These are phyloP conservation scores for Sporothrix protearum DNA, from an alignment of 2,329 filamentous ascomycete species.

Conservation along the genomic window DNA sequence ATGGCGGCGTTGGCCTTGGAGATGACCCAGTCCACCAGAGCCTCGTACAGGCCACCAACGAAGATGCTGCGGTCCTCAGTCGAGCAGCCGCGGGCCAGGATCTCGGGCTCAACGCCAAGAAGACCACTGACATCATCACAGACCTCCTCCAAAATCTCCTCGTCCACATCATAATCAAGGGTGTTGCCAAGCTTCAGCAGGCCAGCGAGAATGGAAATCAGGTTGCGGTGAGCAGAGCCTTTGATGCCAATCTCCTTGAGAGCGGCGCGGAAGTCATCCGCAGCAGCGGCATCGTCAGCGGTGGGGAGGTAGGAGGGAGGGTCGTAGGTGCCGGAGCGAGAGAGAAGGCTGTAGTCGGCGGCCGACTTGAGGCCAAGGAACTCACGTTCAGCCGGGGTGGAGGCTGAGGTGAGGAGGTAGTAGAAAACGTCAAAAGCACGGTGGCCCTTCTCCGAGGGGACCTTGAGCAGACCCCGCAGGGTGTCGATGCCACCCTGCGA, in stretches of 20 bases:
- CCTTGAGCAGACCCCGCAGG: slow-evolving; percentile 69
- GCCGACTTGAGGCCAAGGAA: slow-evolving; percentile 77
- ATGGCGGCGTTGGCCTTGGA: slow-evolving; percentile 84
- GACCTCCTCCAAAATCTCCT: slow-evolving; percentile 76
- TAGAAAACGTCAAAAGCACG: slow-evolving; percentile 98
- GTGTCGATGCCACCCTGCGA: slow-evolving; percentile 89
- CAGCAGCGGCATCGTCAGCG: slow-evolving; percentile 85
- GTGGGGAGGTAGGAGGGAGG: slow-evolving; percentile 87
- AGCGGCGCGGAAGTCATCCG: slow-evolving; percentile 85
- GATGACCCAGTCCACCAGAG: slow-evolving; percentile 92
- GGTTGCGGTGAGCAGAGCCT: slow-evolving; percentile 72
- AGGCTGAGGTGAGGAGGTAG: slow-evolving; percentile 88
- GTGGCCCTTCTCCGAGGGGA: slow-evolving; percentile 75
- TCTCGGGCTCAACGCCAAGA: slow-evolving; percentile 80
- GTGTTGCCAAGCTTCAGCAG: slow-evolving; percentile 90
- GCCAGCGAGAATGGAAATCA: slow-evolving; percentile 82
- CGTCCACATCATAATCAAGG: slow-evolving; percentile 77
- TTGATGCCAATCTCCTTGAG: slow-evolving; percentile 93
- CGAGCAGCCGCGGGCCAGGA: slow-evolving; percentile 72
- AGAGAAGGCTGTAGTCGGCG: slow-evolving; percentile 72
- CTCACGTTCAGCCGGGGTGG: slow-evolving; percentile 82
- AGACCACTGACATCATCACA: slow-evolving; percentile 88
- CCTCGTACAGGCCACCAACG: slow-evolving; percentile 85
- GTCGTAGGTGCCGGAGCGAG: slow-evolving; percentile 77
- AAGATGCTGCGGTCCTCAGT: slow-evolving; percentile 80